Base-by-base conservation (phyloP, 2,329 filamentous ascomycete genomes). In the Trichoderma breve region DNA sequence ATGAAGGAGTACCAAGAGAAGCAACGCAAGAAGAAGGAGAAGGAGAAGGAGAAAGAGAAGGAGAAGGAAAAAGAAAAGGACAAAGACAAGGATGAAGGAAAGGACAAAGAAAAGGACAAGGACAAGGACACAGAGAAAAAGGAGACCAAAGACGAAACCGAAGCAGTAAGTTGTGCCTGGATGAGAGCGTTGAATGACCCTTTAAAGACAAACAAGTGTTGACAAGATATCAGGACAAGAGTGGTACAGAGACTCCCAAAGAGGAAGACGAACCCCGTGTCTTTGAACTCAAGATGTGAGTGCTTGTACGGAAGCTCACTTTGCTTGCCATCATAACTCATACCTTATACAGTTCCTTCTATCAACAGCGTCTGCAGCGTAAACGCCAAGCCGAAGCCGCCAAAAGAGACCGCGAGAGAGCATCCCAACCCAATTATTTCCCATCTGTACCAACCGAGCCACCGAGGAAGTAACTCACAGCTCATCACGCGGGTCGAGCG, bases 1-100 rank as follows among this genome's bases (percentile, higher is more conserved):
- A 91, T 91, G 81, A 93, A 92, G 78, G 92, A 95, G 79, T 94
- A 94, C 80, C 93, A 93, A 76, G 90, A 93, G 80, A 90, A 87
- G 76, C 88, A 91, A 77, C 88, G 87, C 74, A 87, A 89, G 74
- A 92, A 92, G 80, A 88, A 89, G 74, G 90, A 92, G 72, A 91
- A 93, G 74, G 88, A 91, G 36, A 86, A 90, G 36, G 85, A 90
- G 61, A 84, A 88, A 15, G 81, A 85, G 0, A 80, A 85, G 30
- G 82, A 85, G 0, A 80, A 86, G 2, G 80, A 86, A 11, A 81
- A 86, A 18, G 53, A 69, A 1, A 83, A 86, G 1, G 81, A 85
- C 3, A 81, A 84, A n/a, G 80, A 86, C 2, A 80, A 84, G 11
- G 79, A 82, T 14, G 80, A 83, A 18, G 78, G 79, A 4, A 78